These are phyloP conservation scores for Trametes cinnabarina DNA, from an alignment of 768 basidiomycete genomes.

Conservation along the genomic window DNA sequence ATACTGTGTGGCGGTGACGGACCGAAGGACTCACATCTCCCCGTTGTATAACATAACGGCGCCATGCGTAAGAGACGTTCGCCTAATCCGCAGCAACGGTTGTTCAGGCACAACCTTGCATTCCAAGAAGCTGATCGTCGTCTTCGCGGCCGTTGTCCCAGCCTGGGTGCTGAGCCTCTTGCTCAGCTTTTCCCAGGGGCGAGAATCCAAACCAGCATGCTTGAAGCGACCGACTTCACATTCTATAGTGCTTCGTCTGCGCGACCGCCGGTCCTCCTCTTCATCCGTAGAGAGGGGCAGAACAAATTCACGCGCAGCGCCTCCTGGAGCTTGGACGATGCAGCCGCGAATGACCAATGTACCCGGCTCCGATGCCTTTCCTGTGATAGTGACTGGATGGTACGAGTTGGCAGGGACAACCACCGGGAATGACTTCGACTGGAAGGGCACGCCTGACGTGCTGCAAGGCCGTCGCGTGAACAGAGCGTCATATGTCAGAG, in stretches of 20 bases:
- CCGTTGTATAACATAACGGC: slow-evolving; percentile 95
- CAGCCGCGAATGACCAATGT: slow-evolving; percentile 74
- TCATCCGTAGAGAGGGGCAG: slow-evolving; percentile 71
- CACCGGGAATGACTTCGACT: slow-evolving; percentile 60
- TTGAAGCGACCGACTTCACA: slow-evolving; percentile 74
- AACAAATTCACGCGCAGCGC: slow-evolving; percentile 66
- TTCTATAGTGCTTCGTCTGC: slow-evolving; percentile 55
- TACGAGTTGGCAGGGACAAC: slow-evolving; percentile 72
- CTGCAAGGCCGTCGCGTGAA: no score
- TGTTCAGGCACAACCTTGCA: slow-evolving; percentile 85
- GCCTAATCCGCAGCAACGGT: slow-evolving; percentile 80
- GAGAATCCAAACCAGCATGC: slow-evolving; percentile 68
- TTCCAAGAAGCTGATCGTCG: slow-evolving; percentile 59
- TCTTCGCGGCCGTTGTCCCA: slow-evolving; percentile 24
- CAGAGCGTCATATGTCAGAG: no score
- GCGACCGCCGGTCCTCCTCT: slow-evolving; percentile 61
- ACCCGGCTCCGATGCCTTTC: slow-evolving; percentile 64
- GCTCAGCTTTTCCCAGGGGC: slow-evolving; percentile 53
- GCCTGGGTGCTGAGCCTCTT: slow-evolving; percentile 37
- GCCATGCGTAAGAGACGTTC: slow-evolving; percentile 89
- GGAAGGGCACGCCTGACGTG: slow-evolving; percentile 77
- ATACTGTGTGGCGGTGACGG: background rate
- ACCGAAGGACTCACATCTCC: slow-evolving; percentile 61
- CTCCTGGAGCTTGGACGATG: slow-evolving; percentile 71
- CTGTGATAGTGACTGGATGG: slow-evolving; percentile 70